Base-by-base conservation (phyloP, 495 filamentous ascomycete genomes). In the Xylaria venustula region DNA sequence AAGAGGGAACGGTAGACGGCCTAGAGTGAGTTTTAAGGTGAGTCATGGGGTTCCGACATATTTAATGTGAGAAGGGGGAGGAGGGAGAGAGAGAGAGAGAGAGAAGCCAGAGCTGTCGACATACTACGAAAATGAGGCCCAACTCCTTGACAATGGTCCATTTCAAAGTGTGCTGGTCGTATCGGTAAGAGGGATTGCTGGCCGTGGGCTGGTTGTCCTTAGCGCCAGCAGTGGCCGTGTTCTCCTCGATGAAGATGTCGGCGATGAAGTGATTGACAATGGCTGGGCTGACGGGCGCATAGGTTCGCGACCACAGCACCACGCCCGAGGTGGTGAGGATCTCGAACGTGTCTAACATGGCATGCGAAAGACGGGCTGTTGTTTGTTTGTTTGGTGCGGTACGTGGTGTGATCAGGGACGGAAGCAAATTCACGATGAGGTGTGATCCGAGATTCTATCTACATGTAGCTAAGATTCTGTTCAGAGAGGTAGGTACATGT, bases 231-330 rank as follows among this genome's bases (percentile, higher is more conserved):
- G 84, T 83, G 37, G 88, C 81, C 54, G 81, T 81, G 36, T 88
- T 87, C 69, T 97, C 94, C 76, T 98, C 95, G 70, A 98, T 97
- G 77, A 98, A 93, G 70, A 97, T 88, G 73, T 98, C 92, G 72
- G 86, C 86, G 79, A 98, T 95, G 73, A 98, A 89, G 77, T 88
- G 89, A 78, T 98, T 96, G 77, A 98, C 86, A 48, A 98, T 79
- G 65, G 88, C 88, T 20, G 90, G 79, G 68, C 85, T 90, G 66
- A 96, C 85, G 0, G 90, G 81, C 34, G 86, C 85, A 73, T 94
- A 97, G 4, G 86, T 88, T 68, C 89, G 88, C 30, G 94, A 97
- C 94, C 94, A 98, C 41, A 98, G 82, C 45, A 98, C 94, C 50
- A 98, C 92, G 23, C 94, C 94, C 17, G 94, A 97, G 36, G 93